Base-by-base conservation (phyloP, 352 stramenopile genomes). In the Phytophthora meadii region DNA sequence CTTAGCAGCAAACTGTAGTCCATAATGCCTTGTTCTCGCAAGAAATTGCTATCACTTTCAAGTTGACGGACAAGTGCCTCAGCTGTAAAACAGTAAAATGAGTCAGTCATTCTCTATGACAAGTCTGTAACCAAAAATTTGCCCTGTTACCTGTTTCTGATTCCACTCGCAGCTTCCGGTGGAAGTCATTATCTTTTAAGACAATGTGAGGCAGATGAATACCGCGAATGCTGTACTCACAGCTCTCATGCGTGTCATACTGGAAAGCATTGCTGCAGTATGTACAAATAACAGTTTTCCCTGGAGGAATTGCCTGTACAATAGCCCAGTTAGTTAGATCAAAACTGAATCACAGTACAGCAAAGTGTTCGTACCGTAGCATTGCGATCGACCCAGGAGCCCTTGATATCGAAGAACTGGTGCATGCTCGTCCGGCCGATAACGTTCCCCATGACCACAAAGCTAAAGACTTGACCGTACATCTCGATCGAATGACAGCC, bases 341-440 rank as follows among this genome's bases (percentile, higher is more conserved):
- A 61, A 50, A 11, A 19, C 17, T 37, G 5, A 51, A 28, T 40
- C n/a, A 1, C 22, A 37, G 40, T 15, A 15, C 11, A 61, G 53
- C 5, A 24, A 14, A 34, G 25, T 30, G 14, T 14, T 19, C 68
- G 17, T 71, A 91, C 84, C 81, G 89, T 72, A 34, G 87, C 85
- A 59, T 95, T 93, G 41, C 87, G 83, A 58, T 95, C 75, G 40
- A 97, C 78, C 88, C 88, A 97, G 9, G 85, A 95, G 17, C 90
- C 91, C 52, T 97, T 97, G 61, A 97, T 89, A 57, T 97, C 91
- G 61, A 95, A 97, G 52, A 93, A 94, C 58, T 93, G 82, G 48
- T 94, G 87, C 85, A 95, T 94, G 49, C 83, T 95, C 36, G 88
- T 76, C 28, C 76, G 79, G 11, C 86, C 85, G 42, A 96, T 94